Evolutionary conservation across 148 eudicot genomes (phyloP).

Genomic region (Chenopodium berlandieri): DNA sequence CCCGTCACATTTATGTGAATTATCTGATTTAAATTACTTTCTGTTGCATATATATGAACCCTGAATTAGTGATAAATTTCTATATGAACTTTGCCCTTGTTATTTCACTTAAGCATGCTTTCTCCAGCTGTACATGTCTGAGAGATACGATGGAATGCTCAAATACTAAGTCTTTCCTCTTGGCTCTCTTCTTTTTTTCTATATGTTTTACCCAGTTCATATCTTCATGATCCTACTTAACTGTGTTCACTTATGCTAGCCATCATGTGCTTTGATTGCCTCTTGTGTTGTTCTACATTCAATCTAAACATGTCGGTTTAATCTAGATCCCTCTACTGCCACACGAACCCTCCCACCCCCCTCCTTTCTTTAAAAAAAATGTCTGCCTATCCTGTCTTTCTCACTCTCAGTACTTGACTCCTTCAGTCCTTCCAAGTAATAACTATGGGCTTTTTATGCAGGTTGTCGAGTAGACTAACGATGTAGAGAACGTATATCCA

Average conservation of each 20-base stretch:
- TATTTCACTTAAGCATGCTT: not conserved
- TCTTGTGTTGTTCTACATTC: not conserved
- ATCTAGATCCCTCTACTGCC: too few relatives aligned
- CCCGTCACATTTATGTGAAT: not conserved
- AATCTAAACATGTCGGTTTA: not conserved
- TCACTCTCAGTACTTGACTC: not conserved
- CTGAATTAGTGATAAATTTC: not conserved
- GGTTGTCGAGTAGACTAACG: slow-evolving; percentile 19
- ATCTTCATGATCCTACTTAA: not conserved
- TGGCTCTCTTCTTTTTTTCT: too few relatives aligned
- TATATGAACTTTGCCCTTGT: not conserved
- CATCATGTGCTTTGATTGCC: not conserved
- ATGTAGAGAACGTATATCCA: not conserved
- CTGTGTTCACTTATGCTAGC: not conserved
- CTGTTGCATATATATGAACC: not conserved
- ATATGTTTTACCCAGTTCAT: too few relatives aligned
- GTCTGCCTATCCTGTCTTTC: not conserved
- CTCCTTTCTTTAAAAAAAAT: too few relatives aligned
- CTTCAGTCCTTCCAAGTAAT: not conserved
- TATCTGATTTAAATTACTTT: not conserved
- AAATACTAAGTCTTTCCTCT: too few relatives aligned
- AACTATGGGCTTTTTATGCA: slow-evolving; percentile 8
- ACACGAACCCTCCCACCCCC: not conserved
- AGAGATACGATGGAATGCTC: not conserved
- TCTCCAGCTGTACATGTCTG: not conserved